Base-by-base conservation (phyloP, 1,284 basidiomycete genomes). In the Malassezia psittaci region DNA sequence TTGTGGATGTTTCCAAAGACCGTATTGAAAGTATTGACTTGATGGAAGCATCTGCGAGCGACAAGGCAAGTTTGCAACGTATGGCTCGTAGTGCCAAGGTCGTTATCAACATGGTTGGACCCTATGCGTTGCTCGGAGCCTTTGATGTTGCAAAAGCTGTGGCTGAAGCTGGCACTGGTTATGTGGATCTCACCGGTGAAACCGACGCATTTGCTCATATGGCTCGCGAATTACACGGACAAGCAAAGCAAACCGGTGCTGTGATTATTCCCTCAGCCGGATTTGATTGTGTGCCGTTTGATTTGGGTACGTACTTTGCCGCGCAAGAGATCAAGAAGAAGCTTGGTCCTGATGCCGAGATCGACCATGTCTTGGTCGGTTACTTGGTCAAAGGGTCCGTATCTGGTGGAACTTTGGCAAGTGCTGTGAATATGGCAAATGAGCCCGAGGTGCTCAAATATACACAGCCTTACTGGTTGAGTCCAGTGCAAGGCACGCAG, bases 231-330 rank as follows among this genome's bases (percentile, higher is more conserved):
- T 84, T 80, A 62, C 83, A 87, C 75, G 84, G 80, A 63, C 67
- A 79, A 6, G 86, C 86, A 0, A 79, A 78, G n/a, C 81, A 83
- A 72, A 84, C 81, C 0, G 79, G 81, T 24, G 77, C 85, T 2
- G 79, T 84, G 59, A 83, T 89, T 60, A 79, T 88, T 11, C 84
- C 84, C 3, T 78, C 81, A 2, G 84, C 81, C 58, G 86, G 84
- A 2, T 81, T 85, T 59, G 86, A 87, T 72, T 84, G 84, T 15
- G 72, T 66, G 46, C 77, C 72, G n/a, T 65, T 66, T 12, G 86
- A 88, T 70, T 69, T 84, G 19, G 72, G 78, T 7, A 81, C 82
- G 0, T 83, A 81, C 73, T 76, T 85, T 47, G 77, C 81, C 12
- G 80, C 79, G 35, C 77, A 77, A 48, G 79, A 78, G 1, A 75